Evolutionary conservation across 768 basidiomycete species (phyloP), one percentile per base, ranked within the genome.

Genomic region (Suillus cothurnatus): DNA sequence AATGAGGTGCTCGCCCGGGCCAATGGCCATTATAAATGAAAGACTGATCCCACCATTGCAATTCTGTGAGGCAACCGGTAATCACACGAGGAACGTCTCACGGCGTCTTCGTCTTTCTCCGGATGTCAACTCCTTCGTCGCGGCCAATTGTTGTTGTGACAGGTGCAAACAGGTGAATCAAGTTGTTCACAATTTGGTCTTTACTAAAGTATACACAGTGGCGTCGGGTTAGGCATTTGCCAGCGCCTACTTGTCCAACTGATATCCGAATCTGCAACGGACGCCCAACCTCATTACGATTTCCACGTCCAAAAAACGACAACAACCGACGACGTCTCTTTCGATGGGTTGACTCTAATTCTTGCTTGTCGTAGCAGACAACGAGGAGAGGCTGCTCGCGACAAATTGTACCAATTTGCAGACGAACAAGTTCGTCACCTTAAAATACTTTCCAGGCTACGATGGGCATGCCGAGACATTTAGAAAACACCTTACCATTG

Each of bases 181-280:
- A 55, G 17, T 63, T 36, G 6, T 26, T n/a, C 21, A 55, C 34
- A 32, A 15, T 1, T n/a, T 32, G 9, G 19, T 21, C 28, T 31
- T 45, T 8, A 56, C 47, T 36, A 64, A 64, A 56, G 19, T 4
- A 36, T 45, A 57, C 68, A 3, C 73, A 95, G 93, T 45, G 94
- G 94, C 63, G 83, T 95, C 21, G 94, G 94, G 19, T 91, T 90
- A 73, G 92, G 91, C 15, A 89, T 92, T 52, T 94, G 92, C 78
- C 86, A 89, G 66, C 88, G 94, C 56, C 82, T 95, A 8, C 81
- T 95, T 53, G 76, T 81, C 68, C 89, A 93, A 70, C 79, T 94
- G 21, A 85, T 85, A n/a, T 79, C 80, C 49, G 71, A 73, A 17
- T 72, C 72, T 64, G 85, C 86, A 6, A 76, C 82, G 15, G 88